These are phyloP conservation scores for Psilocybe azurescens DNA, from an alignment of 768 basidiomycete species.

Conservation along the genomic window DNA sequence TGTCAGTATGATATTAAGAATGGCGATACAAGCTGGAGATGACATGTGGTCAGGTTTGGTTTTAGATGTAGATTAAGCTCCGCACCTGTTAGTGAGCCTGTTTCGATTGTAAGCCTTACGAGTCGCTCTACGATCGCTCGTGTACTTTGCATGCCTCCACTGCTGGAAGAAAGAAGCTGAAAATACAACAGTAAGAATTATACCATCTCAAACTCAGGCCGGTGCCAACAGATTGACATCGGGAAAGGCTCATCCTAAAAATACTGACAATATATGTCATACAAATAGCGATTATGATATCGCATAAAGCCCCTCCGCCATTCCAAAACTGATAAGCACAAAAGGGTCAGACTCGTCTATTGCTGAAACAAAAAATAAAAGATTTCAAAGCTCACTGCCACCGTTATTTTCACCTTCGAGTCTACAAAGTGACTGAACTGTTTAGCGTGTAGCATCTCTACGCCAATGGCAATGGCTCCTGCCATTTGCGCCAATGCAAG, in stretches of 20 bases:
- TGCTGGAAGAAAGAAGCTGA: not conserved
- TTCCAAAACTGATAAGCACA: not conserved
- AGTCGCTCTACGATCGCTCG: not conserved
- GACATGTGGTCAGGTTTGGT: not conserved
- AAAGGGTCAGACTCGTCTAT: not conserved
- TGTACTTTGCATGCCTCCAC: not conserved
- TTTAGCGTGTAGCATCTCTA: not conserved
- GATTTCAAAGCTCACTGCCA: not conserved
- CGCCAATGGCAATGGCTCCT: not conserved
- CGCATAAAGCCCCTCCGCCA: constrained; percentile 1
- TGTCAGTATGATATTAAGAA: constrained; percentile 1
- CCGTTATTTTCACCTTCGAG: not conserved
- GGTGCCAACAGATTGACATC: no score
- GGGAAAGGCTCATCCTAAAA: not conserved
- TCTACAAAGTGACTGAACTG: not conserved
- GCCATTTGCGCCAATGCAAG: constrained; percentile 3
- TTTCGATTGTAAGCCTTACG: constrained; percentile 4
- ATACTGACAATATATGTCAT: constrained; percentile 7
- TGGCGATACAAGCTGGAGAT: not conserved
- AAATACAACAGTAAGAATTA: no score
- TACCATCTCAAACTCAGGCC: no score
- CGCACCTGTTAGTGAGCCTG: constrained; percentile 2
- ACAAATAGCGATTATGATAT: constrained; percentile 1
- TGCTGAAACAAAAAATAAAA: not conserved
- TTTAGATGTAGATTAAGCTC: not conserved